These are phyloP conservation scores for Coemansia sp. DNA, from an alignment of 192 early-diverging fungal genomes.

Conservation along the genomic window DNA sequence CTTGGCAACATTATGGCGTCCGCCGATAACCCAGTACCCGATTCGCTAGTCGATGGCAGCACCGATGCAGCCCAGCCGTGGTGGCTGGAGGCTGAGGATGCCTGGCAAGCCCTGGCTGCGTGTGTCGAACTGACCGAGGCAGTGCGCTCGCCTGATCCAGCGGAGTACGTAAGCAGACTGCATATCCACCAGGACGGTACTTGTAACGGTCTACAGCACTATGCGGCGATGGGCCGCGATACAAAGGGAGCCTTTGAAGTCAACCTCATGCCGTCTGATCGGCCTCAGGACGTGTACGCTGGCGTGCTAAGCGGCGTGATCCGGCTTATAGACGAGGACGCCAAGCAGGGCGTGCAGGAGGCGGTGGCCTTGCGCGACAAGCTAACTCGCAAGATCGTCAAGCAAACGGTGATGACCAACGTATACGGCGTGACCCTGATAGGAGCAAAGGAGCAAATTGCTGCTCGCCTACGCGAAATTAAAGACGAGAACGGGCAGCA, in stretches of 20 bases:
- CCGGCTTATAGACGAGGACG: conserved; percentile 70
- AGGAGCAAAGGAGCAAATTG: conserved; percentile 88
- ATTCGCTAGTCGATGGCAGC: conserved; percentile 22
- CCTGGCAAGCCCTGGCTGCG: conserved; percentile 92
- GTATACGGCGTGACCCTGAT: conserved; percentile 98
- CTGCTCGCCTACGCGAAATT: conserved; percentile 78
- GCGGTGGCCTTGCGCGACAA: conserved; percentile 69
- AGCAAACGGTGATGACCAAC: conserved; percentile 99
- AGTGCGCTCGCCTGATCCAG: conserved; percentile 70
- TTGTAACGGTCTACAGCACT: conserved; percentile 98
- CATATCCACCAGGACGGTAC: conserved; percentile 98
- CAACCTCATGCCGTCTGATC: conserved; percentile 81
- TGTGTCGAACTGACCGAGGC: conserved; percentile 86
- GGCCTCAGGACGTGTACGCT: conserved; percentile 91
- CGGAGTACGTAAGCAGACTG: conserved; percentile 68
- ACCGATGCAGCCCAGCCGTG: conserved; percentile 66
- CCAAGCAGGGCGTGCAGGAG: conserved; percentile 59
- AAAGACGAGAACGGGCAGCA: conserved; percentile 70
- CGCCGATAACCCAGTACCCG: conserved; percentile 76
- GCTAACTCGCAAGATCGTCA: conserved; percentile 92
- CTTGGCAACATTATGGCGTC: conserved; percentile 82
- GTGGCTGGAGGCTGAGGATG: conserved; percentile 90
- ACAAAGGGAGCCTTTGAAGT: conserved; percentile 83
- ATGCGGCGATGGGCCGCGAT: conserved; percentile 96
- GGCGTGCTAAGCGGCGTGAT: conserved; percentile 82